Percentiles rank a stretch among this genome's conserved stretches.
Conservation (phyloP, 2,329 filamentous ascomycete genomes). For the Cyphellophora attinorum region DNA sequence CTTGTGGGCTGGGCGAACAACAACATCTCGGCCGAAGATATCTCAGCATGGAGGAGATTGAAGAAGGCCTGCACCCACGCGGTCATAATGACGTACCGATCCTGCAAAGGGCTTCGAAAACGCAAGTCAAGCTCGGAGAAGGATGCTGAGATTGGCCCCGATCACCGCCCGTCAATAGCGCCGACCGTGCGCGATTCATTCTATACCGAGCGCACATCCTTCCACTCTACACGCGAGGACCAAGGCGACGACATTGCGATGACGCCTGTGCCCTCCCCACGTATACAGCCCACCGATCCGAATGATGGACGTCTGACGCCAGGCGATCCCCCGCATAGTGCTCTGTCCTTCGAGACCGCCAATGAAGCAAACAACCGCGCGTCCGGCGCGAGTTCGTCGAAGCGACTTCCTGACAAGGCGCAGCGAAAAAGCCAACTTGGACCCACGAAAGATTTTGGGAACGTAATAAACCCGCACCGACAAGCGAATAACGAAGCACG, state of each 20-base stretch:
- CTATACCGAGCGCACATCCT: conserved; percentile 43
- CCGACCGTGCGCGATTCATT: conserved; percentile 46
- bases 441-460: conserved; percentile 50
- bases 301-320: background rate
- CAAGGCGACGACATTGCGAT: conserved; percentile 71
- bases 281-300: background rate
- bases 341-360: conserved; percentile 20
- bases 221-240: conserved; percentile 38
- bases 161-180: conserved; percentile 57
- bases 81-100: conserved; percentile 45
- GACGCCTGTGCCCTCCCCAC: conserved; percentile 83
- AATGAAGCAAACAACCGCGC: conserved; percentile 8
- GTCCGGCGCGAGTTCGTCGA: conserved; percentile 1
- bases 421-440: conserved; percentile 15
- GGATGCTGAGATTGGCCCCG: conserved; percentile 36
- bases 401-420: conserved; percentile 10
- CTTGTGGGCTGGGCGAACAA: conserved; percentile 85
- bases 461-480: conserved; percentile 63
- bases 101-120: conserved; percentile 27
- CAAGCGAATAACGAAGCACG: conserved; percentile 60
- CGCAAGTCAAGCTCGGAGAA: conserved; percentile 41
- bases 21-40: conserved; percentile 78
- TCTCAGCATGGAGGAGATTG: conserved; percentile 75
- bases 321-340: conserved; percentile 18
- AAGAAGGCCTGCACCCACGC: conserved; percentile 76